Base-by-base conservation (phyloP, 1,284 basidiomycete species). In the Sphagnurus paluster region DNA sequence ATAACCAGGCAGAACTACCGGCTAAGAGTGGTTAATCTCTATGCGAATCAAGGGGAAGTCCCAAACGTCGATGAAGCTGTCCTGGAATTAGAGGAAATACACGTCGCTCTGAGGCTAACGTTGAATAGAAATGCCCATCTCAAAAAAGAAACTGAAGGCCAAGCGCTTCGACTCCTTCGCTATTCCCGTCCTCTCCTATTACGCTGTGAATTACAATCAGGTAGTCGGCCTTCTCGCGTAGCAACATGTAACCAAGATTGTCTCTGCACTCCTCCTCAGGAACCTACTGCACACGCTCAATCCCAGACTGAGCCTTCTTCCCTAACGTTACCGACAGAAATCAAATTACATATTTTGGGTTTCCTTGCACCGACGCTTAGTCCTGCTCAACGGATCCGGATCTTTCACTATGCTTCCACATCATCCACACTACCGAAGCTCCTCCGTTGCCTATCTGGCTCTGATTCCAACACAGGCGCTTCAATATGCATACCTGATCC, bases 331-430 rank as follows among this genome's bases (percentile, higher is more conserved):
- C 85, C 85, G 0, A 72, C 63, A 17, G 85, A 88, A 58, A 67
- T 88, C 16, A 75, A 79, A 48, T 68, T 81, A 3, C 55, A 79
- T 56, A 77, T 82, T 44, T 70, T 87, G 24, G 76, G 79, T 16
- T 71, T 77, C 55, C 59, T 84, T 23, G 74, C 81, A 2, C 84
- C 83, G 9, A 68, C 66, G 0, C 72, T 88, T 19, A 85, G 83
- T 2, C 49, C 69, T 8, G 57, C 70, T 1, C 86, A 88, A 53
- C 75, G 74, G 14, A 63, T 74, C 36, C 79, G 75, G 19, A 71
- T 88, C 17, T 80, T 72, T 55, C 63, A 67, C 25, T 83, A 79
- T 51, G 82, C 82, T 1, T 70, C 77, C 1, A 70, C 75, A 9
- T 53, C 66, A 1, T 51, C 65, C 1, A 87, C 84, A 1, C 72